These are phyloP conservation scores for Coffea humblotiana DNA, from an alignment of 305 asterid genomes.

Conservation along the genomic window DNA sequence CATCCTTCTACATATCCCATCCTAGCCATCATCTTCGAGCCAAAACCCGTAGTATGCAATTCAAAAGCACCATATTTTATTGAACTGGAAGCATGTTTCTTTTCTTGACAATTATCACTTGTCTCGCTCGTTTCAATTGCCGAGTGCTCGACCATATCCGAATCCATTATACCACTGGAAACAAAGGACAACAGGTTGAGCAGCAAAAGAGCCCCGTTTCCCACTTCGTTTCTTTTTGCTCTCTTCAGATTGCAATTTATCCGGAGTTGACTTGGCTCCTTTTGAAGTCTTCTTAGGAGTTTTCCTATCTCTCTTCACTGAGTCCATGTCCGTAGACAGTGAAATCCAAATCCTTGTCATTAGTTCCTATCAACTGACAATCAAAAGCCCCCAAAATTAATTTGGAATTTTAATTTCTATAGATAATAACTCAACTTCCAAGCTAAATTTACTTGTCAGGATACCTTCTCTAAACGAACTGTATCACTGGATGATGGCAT, in stretches of 20 bases:
- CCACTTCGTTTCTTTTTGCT: constrained; percentile 39
- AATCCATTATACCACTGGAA: constrained; percentile 68
- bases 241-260: constrained; percentile 37
- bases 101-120: constrained; percentile 30
- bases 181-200: constrained; percentile 84
- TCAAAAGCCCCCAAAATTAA: constrained; percentile 16
- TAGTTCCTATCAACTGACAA: constrained; percentile 76
- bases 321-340: constrained; percentile 41
- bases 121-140: constrained; percentile 32
- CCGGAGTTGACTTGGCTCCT: constrained; percentile 26
- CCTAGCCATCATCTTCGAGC: constrained; percentile 96
- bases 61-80: constrained; percentile 68
- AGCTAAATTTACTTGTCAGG: background rate
- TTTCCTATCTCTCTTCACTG: constrained; percentile 24
- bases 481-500: constrained; percentile 80
- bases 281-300: constrained; percentile 33
- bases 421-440: background rate
- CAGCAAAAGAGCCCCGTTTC: constrained; percentile 61
- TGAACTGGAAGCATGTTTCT: constrained; percentile 34
- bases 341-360: constrained; percentile 61
- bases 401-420: background rate
- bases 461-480: constrained; percentile 80
- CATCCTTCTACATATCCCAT: constrained; percentile 90
- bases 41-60: constrained; percentile 95
- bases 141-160: constrained; percentile 42